Conservation (phyloP, 305 asterid species). For the Salvia sclarea region DNA sequence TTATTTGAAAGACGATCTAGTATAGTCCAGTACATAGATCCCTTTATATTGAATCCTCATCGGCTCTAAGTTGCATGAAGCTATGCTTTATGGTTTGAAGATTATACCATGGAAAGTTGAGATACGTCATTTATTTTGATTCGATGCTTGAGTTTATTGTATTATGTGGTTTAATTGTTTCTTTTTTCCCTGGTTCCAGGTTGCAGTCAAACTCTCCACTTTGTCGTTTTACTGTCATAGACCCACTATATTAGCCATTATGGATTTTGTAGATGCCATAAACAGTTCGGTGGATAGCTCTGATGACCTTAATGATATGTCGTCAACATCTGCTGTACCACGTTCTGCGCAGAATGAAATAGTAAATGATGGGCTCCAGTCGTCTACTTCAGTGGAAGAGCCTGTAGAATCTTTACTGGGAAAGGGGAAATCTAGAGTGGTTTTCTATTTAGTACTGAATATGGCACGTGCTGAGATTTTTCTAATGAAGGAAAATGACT, state of each 20-base stretch:
- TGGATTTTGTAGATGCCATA: constrained; percentile 73
- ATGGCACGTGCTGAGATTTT: constrained; percentile 97
- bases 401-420: constrained; percentile 79
- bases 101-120: constrained; percentile 20
- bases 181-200: constrained; percentile 50
- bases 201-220: constrained; percentile 87
- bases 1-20: neutral
- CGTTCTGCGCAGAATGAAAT: constrained; percentile 39
- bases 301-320: constrained; percentile 56
- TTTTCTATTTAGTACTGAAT: constrained; percentile 66
- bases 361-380: constrained; percentile 43
- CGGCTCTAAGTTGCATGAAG: constrained; percentile 2
- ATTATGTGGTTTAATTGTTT: neutral
- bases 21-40: neutral
- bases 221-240: constrained; percentile 91
- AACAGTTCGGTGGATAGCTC: constrained; percentile 50
- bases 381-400: constrained; percentile 64
- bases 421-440: constrained; percentile 87
- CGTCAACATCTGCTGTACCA: constrained; percentile 49
- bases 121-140: neutral
- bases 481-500: constrained; percentile 85
- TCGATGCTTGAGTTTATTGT: constrained; percentile 1
- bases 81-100: neutral
- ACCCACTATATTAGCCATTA: constrained; percentile 82
- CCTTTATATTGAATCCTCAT: neutral